These are phyloP conservation scores for Suhomyces vadensis DNA, from an alignment of 805 yeast species.

Conservation along the genomic window DNA sequence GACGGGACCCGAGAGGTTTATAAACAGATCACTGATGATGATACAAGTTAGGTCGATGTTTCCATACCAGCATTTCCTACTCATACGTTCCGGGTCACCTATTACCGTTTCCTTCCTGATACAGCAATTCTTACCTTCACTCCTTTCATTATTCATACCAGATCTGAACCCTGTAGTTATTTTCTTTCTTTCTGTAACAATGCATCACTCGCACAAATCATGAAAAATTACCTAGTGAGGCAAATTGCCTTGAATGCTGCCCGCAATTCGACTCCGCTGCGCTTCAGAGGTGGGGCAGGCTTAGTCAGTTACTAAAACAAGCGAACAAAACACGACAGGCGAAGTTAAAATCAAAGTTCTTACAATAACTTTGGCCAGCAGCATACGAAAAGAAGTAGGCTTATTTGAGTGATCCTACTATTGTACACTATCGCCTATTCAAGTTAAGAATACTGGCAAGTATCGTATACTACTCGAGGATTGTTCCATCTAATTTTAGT, in stretches of 20 bases:
- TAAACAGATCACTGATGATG: not conserved
- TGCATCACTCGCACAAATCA: not conserved
- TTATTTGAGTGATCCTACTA: too few species aligned
- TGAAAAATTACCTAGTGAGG: slow-evolving; percentile 1
- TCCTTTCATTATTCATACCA: not conserved
- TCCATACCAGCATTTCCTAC: too few species aligned
- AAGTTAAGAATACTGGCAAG: too few species aligned
- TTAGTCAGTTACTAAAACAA: not conserved
- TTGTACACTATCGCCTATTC: too few species aligned
- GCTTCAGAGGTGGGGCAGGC: not conserved
- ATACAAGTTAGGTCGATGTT: too few species aligned
- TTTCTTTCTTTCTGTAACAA: not conserved
- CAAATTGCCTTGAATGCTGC: not conserved
- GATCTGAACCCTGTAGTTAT: slow-evolving; percentile 1
- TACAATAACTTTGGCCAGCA: too few species aligned
- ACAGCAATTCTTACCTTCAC: not conserved
- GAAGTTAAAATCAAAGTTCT: not conserved
- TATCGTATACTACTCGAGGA: too few species aligned
- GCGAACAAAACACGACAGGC: not conserved
- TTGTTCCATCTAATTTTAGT: too few species aligned
- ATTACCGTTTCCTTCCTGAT: slow-evolving; percentile 3
- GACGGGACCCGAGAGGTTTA: not conserved
- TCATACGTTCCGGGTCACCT: too few species aligned
- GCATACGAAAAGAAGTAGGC: too few species aligned
- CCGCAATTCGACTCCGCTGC: not conserved